Conservation (phyloP, 1,139 yeast genomes). For the Debaryomyces coudertii region DNA sequence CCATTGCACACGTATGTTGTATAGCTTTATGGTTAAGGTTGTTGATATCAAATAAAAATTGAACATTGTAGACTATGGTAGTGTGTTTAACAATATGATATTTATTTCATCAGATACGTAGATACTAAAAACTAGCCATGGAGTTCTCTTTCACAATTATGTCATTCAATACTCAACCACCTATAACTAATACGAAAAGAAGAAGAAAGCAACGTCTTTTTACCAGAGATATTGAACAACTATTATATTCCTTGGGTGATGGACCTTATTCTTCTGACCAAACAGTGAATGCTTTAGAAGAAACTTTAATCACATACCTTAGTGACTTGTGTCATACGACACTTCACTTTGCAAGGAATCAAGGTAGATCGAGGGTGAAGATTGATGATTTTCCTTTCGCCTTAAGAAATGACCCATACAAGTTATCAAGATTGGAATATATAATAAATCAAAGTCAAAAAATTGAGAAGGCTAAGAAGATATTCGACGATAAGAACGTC, state of each 20-base stretch:
- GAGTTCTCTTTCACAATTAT: conserved; percentile 1
- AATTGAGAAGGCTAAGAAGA: conserved; percentile 78
- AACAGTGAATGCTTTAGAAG: conserved; percentile 80
- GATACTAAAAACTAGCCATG: neutral
- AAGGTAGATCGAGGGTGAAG: conserved; percentile 71
- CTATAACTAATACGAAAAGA: conserved; percentile 16
- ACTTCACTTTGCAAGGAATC: conserved; percentile 28
- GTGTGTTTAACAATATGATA: conserved; percentile 1
- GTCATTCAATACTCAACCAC: conserved; percentile 3
- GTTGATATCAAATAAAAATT: neutral
- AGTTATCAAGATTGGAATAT: conserved; percentile 83
- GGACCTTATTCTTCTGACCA: conserved; percentile 75
- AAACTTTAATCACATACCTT: conserved; percentile 75
- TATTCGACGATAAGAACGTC: conserved; percentile 62
- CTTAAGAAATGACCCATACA: conserved; percentile 77
- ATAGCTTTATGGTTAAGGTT: neutral
- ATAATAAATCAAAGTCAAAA: conserved; percentile 72
- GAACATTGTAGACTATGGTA: neutral
- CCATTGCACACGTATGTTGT: too few relatives aligned
- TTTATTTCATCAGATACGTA: neutral
- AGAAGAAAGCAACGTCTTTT: conserved; percentile 50
- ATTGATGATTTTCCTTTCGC: conserved; percentile 90
- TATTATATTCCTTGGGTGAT: conserved; percentile 87
- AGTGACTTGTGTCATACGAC: conserved; percentile 53
- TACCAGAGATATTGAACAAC: conserved; percentile 68